Base-by-base conservation (phyloP, 2,329 filamentous ascomycete species). In the Daldinia sp. region DNA sequence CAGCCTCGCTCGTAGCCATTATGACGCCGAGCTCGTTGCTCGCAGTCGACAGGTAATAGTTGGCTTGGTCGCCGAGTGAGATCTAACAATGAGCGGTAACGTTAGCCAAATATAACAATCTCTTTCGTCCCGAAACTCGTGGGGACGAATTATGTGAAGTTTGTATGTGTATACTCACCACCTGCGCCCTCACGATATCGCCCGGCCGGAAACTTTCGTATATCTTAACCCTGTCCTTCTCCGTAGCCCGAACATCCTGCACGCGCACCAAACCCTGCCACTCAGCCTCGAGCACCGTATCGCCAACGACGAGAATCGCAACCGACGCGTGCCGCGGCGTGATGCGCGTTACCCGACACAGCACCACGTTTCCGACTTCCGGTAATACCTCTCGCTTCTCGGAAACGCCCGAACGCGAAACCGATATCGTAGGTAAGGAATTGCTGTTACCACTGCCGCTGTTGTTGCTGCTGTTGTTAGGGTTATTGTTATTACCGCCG, bases 1-100 rank as follows among this genome's bases (percentile, higher is more conserved):
- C 94, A 2, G 87, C 88, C 78, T 97, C 93, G 78, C 93, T 97
- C 74, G 88, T 91, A 9, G 95, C 96, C 89, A 98, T 93, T 42
- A 99, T 92, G 65, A 98, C 95, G 2, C 96, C 96, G 44, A 97
- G 85, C 78, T 97, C 92, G 80, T 99, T 98, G 73, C 89, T 89
- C 30, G 94, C 93, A 1, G 96, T 99, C 28, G 91, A 92, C n/a
- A 97, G 86, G 79, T 98, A 99, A 79, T 98, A 99, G 76, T 93
- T 97, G 57, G 92, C 90, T 82, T 98, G 94, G 78, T 99, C 96
- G 41, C 96, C 96, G 13, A 98, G 82, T 6, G 92, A 96, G 65
- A 97, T 96, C 90, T 92, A 65, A 10, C 15, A 12, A 12, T 35
- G 64, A 13, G 53, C 41, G 4, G 20, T 13, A 6, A 54, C 3